Evolutionary conservation across 768 basidiomycete species (phyloP), one percentile per base, ranked within the genome.

Genomic region (Tylopilus plumbeoviolaceoides): DNA sequence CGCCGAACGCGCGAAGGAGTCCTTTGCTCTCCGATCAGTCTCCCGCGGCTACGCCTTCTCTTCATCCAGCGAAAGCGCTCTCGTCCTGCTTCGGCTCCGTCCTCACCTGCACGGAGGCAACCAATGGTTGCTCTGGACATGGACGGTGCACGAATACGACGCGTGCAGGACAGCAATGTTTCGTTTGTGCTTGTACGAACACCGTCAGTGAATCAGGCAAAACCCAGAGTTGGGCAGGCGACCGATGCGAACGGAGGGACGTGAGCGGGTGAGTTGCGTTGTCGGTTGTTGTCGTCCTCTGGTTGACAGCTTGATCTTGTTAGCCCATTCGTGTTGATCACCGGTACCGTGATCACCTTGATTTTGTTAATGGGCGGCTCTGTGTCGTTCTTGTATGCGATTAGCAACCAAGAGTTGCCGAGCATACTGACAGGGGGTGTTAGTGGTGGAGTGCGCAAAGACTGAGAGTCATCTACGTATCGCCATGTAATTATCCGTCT

Each of bases 161-260:
- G 44, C 84, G 82, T 58, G 79, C 81, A 5, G 87, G 85, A 12
- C 69, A 68, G 55, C 69, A 71, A 1, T 83, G 82, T 60, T 83
- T 72, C 50, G 67, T 71, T 0, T 81, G 81, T 54, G 64, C 70
- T 4, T 82, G 79, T 56, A 48, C 56, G 1, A 72, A 69, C 25
- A 84, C 81, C 10, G 78, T 77, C 44, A 71, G 78, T 50, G 75
- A 76, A 10, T 68, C 73, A 23, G 78, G 82, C n/a, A 66, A 82
- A 65, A 81, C 77, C 4, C 78, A 84, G 56, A 70, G 68, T 30
- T 93, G 91, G 90, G 89, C 78, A 1, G 91, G 91, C 5, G 76
- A 79, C 48, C 79, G 75, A 56, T 93, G 91, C 59, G 83, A 91
- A 73, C 78, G 83, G 57, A 83, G 82, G 69, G 91, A 93, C 63